phyloP scores from a whole-genome alignment of 495 filamentous ascomycete species.

The Rhypophila decipiens region DNA sequence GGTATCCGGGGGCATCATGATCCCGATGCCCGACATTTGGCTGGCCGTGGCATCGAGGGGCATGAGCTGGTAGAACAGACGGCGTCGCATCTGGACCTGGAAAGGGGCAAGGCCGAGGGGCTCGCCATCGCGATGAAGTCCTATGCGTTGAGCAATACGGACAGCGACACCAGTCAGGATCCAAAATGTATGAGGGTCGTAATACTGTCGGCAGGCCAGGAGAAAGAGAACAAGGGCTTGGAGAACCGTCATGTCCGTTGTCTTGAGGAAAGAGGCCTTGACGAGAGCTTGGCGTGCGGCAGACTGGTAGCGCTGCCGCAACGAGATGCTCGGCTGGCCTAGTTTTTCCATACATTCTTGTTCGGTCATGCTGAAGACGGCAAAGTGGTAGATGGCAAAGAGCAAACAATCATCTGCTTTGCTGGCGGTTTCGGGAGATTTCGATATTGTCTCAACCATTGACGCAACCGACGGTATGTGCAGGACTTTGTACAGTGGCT shows the following conservation, averaged over 20 bases:
- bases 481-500: conserved; percentile 51
- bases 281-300: conserved; percentile 33
- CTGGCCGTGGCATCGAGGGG: conserved; percentile 48
- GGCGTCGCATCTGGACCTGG: conserved; percentile 54
- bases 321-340: conserved; percentile 15
- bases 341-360: conserved; percentile 28
- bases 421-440: conserved; percentile 13
- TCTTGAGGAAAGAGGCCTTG: conserved; percentile 33
- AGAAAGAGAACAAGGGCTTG: conserved; percentile 35
- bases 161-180: conserved; percentile 34
- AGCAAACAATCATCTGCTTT: conserved; percentile 30
- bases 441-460: conserved; percentile 22
- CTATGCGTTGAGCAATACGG: conserved; percentile 38
- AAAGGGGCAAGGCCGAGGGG: conserved; percentile 49
- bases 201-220: conserved; percentile 18
- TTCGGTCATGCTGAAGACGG: conserved; percentile 27
- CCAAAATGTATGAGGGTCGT: conserved; percentile 31
- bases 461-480: conserved; percentile 45
- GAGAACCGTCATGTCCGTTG: conserved; percentile 29
- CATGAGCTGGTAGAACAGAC: conserved; percentile 57
- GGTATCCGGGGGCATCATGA: conserved; percentile 29
- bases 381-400: conserved; percentile 34
- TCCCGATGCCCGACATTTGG: conserved; percentile 49
- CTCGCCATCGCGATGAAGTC: conserved; percentile 46
- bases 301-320: conserved; percentile 22